Base-by-base conservation (phyloP, 2,329 filamentous ascomycete species). In the Calycina marina region DNA sequence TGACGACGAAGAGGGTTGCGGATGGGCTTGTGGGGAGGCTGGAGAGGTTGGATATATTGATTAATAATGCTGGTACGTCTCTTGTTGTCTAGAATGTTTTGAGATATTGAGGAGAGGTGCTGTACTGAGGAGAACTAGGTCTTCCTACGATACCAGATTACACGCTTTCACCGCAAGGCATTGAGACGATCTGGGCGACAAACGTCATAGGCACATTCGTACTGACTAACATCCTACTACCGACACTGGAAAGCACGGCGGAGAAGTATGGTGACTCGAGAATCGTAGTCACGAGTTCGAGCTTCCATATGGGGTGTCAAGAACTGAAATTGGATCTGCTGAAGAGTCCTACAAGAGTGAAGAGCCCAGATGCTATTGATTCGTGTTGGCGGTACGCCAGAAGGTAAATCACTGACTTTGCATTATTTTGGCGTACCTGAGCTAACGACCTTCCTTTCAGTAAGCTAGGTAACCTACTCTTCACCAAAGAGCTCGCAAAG, bases 91-190 rank as follows among this genome's bases (percentile, higher is more conserved):
- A 9, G 11, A 5, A 14, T 15, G n/a, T 29, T 15, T 14, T 29
- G 27, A 8, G n/a, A 16, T 29, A 6, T 14, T 31, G 29, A 31
- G 12, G 10, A 22, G n/a, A n/a, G n/a, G n/a, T n/a, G n/a, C n/a
- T n/a, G n/a, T n/a, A n/a, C n/a, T n/a, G n/a, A n/a, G n/a, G n/a
- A n/a, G 14, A 31, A 11, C 22, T 24, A 32, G 30, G 18, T 25
- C 20, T 25, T 8, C 30, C 30, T n/a, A 16, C 30, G 16, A 14
- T 25, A 13, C n/a, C n/a, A 32, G 20, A 25, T 14, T 14, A 32
- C 17, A 25, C 30, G 8, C 30, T 25, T 15, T 32, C 30, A 13
- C 30, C 30, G 13, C 30, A 32, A 25, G 30, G 30, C n/a, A 32
- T 32, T 15, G 30, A 32, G 17, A 22, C 30, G 4, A 32, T 32